phyloP scores from a whole-genome alignment of 371 early-diverging fungal genomes.

The Synchytrium microbalum region DNA sequence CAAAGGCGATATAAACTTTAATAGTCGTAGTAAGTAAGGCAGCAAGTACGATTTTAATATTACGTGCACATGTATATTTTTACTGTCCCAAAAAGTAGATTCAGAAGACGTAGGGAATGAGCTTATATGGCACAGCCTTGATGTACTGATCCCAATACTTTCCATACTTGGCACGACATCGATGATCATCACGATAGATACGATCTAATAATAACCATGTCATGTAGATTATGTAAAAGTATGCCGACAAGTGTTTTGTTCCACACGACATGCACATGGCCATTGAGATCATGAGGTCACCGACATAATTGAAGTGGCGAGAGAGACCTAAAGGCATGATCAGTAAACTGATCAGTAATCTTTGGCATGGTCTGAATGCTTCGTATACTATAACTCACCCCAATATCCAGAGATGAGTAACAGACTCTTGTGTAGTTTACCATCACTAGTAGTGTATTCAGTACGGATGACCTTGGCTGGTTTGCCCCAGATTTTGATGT shows the following conservation, averaged over 20 bases:
- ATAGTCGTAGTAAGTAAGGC: too few relatives aligned
- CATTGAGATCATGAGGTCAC: conserved; percentile 55
- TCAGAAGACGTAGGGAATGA: conserved; percentile 39
- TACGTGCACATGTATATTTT: too few relatives aligned
- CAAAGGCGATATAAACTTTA: too few relatives aligned
- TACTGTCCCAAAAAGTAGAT: too few relatives aligned
- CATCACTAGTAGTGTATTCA: conserved; percentile 60
- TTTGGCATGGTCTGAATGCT: conserved; percentile 12
- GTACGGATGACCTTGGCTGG: conserved; percentile 63
- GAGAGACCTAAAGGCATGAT: conserved; percentile 34
- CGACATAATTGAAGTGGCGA: conserved; percentile 77
- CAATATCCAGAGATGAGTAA: conserved; percentile 68
- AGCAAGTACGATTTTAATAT: too few relatives aligned
- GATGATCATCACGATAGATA: conserved; percentile 54
- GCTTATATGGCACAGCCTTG: conserved; percentile 51
- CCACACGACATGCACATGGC: conserved; percentile 66
- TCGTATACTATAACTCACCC: conserved; percentile 38
- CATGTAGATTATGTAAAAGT: conserved; percentile 72
- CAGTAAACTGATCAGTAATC: neutral
- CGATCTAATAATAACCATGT: conserved; percentile 53
- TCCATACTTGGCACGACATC: conserved; percentile 67
- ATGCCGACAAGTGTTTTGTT: conserved; percentile 46
- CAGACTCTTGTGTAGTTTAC: conserved; percentile 54
- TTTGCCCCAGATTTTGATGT: conserved; percentile 69
- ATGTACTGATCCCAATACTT: conserved; percentile 66